These are phyloP conservation scores for Gardenia jasminoides DNA, from an alignment of 257 asterid species.

Conservation along the genomic window DNA sequence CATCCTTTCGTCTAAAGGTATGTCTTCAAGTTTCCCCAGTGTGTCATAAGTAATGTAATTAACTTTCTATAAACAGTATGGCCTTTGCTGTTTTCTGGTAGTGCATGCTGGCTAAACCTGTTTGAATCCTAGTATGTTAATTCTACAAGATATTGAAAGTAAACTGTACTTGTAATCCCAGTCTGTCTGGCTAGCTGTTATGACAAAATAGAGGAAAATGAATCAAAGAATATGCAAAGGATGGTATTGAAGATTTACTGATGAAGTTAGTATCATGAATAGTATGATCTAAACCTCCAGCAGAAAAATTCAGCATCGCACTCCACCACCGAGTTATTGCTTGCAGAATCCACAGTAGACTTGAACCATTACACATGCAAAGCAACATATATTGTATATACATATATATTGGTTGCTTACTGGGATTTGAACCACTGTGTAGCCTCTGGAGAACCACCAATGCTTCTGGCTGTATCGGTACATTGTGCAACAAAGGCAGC, in stretches of 20 bases:
- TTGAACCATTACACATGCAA: background rate
- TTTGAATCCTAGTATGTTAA: background rate
- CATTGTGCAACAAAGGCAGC: slow-evolving; percentile 82
- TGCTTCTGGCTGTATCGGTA: slow-evolving; percentile 72
- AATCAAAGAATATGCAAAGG: too few species aligned
- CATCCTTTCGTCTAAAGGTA: slow-evolving; percentile 80
- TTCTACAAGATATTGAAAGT: background rate
- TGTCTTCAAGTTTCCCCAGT: background rate
- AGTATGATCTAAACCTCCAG: too few species aligned
- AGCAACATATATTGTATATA: too few species aligned
- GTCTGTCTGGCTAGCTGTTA: too few species aligned
- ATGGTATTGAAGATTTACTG: too few species aligned
- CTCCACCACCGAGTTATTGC: too few species aligned
- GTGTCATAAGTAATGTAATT: background rate
- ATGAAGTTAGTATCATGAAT: too few species aligned
- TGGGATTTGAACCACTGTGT: slow-evolving; percentile 10
- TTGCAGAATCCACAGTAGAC: background rate
- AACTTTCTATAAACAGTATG: background rate
- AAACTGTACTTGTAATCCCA: too few species aligned
- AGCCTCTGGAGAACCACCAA: slow-evolving; percentile 88
- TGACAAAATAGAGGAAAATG: too few species aligned
- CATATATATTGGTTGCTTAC: background rate
- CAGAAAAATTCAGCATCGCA: too few species aligned
- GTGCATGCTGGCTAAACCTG: background rate
- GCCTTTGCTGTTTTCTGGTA: background rate